Base-by-base conservation (phyloP, 768 basidiomycete species). In the Podaxis sp. region DNA sequence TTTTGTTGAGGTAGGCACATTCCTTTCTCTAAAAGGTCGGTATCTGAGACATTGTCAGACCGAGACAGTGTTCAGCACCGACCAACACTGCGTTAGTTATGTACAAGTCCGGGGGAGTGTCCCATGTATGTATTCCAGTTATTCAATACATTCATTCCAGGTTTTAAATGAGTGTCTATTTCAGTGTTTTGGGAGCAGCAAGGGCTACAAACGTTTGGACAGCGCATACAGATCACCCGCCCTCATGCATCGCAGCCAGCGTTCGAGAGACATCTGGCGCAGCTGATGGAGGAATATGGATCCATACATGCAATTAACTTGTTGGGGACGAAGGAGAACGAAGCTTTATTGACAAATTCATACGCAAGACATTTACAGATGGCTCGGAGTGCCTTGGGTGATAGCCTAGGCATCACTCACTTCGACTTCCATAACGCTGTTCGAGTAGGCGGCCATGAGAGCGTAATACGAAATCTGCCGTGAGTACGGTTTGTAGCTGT, bases 171-270 rank as follows among this genome's bases (percentile, higher is more conserved):
- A 47, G 55, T 59, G 21, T 59, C 48, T 37, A 48, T 56, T 58
- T 57, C 69, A 95, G 94, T 98, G 61, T 99, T 99, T 71, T 99
- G 97, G 97, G 96, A 98, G 71, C 96, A 99, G 69, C 94, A 96
- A 74, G 95, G 93, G 27, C 72, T 95, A 42, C 93, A 95, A 69
- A 95, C 96, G 0, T 95, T 99, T 69, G 92, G 94, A 38, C 94
- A 93, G 65, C 85, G 86, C 59, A 93, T 99, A 44, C 95, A 98
- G 70, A 93, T 99, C 63, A 95, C 94, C 11, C 88, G 95, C 11
- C 96, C 97, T 0, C 89, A 93, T 66, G 93, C 95, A 2, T 95
- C 95, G 0, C 96, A 98, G 66, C 95, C 95, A 6, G 97, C 97
- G 1, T 99, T 99, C 69, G 92, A 98, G 65, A 87, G 92, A 40